Evolutionary conservation across 2,329 filamentous ascomycete species (phyloP).

Genomic region (Ophiosphaerella herpotricha): DNA sequence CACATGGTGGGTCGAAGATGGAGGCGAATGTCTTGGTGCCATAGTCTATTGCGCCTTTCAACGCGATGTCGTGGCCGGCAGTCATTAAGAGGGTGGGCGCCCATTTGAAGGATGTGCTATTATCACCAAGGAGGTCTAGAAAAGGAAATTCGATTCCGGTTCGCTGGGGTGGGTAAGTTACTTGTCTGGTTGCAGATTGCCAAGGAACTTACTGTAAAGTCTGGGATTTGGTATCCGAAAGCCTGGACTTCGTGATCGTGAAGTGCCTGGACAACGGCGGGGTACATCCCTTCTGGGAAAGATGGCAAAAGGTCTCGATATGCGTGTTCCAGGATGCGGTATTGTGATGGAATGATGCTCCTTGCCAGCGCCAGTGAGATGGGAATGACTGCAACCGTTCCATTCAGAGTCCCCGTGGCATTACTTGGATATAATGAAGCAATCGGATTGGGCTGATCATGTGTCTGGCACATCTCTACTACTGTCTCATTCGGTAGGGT

Average conservation of each 20-base stretch:
- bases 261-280: slow-evolving; percentile 56
- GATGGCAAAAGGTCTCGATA: slow-evolving; percentile 54
- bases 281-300: slow-evolving; percentile 59
- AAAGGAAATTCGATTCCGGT: slow-evolving; percentile 61
- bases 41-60: slow-evolving; percentile 54
- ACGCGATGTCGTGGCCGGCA: slow-evolving; percentile 48
- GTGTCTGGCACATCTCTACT: slow-evolving; percentile 24
- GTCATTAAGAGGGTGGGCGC: slow-evolving; percentile 55
- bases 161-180: slow-evolving; percentile 46
- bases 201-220: slow-evolving; percentile 54
- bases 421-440: slow-evolving; percentile 52
- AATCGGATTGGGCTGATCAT: slow-evolving; percentile 55
- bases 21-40: slow-evolving; percentile 52
- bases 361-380: slow-evolving; percentile 56
- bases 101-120: slow-evolving; percentile 58
- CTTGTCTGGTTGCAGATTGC: slow-evolving; percentile 4
- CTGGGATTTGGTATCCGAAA: slow-evolving; percentile 49
- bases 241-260: slow-evolving; percentile 59
- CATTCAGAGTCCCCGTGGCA: slow-evolving; percentile 60
- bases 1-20: slow-evolving; percentile 54
- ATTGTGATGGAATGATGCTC: slow-evolving; percentile 55
- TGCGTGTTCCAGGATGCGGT: slow-evolving; percentile 56
- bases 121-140: slow-evolving; percentile 58
- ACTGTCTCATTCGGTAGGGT: slow-evolving; percentile 1
- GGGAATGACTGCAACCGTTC: slow-evolving; percentile 58